These are phyloP conservation scores for Verruconis gallopava DNA, from an alignment of 2,329 filamentous ascomycete species.

Conservation along the genomic window DNA sequence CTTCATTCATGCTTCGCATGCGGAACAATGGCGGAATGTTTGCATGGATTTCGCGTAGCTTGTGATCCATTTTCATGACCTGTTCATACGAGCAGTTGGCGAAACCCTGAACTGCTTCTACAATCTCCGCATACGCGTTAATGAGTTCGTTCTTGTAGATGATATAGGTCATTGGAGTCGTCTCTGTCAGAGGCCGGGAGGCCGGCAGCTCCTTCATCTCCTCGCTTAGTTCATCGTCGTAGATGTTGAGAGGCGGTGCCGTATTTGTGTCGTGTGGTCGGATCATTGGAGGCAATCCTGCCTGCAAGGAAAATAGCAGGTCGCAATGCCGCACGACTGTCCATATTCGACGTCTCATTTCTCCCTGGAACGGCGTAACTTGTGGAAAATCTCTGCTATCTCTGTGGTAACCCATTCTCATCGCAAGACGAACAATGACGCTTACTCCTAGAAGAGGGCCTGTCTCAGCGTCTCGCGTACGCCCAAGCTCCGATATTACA, in stretches of 20 bases:
- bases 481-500: slow-evolving; percentile 61
- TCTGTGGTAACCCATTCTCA: slow-evolving; percentile 30
- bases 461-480: slow-evolving; percentile 60
- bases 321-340: slow-evolving; percentile 60
- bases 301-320: slow-evolving; percentile 64
- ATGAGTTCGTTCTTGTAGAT: slow-evolving; percentile 59
- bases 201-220: slow-evolving; percentile 54
- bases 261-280: slow-evolving; percentile 64
- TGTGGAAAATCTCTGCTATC: slow-evolving; percentile 24
- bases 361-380: slow-evolving; percentile 22
- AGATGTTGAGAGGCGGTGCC: slow-evolving; percentile 61
- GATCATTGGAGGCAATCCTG: slow-evolving; percentile 51
- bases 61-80: slow-evolving; percentile 45
- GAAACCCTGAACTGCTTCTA: slow-evolving; percentile 51
- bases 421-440: slow-evolving; percentile 39
- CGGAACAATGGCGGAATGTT: slow-evolving; percentile 69
- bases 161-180: slow-evolving; percentile 67
- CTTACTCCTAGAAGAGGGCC: slow-evolving; percentile 49
- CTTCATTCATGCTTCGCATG: slow-evolving; percentile 60
- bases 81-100: slow-evolving; percentile 50
- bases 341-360: slow-evolving; percentile 50
- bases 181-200: slow-evolving; percentile 53
- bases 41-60: slow-evolving; percentile 44
- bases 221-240: slow-evolving; percentile 67
- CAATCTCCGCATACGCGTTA: slow-evolving; percentile 56